Base-by-base conservation (phyloP, 2,329 filamentous ascomycete species). In the Leptographium wingfieldii region DNA sequence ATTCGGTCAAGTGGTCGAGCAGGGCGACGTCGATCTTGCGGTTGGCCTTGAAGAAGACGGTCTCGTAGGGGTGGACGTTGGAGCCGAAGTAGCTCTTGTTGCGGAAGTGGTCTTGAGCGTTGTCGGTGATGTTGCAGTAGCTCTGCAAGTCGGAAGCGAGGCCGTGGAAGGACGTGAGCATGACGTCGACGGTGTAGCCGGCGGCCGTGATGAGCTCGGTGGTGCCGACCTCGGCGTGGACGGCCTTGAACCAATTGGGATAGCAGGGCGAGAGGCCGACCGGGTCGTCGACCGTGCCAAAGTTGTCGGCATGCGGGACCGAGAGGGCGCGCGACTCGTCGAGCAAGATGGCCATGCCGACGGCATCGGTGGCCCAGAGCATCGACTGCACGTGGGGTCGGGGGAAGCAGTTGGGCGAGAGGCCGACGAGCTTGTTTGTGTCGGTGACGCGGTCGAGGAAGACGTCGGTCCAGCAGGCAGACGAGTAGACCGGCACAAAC, bases 61-160 rank as follows among this genome's bases (percentile, higher is more conserved):
- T 70, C 67, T 74, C 72, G 64, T 73, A 74, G 1, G 72, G 71
- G 53, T 74, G 71, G 9, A 72, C 58, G 57, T 67, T 71, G 58
- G 65, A 67, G 40, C 70, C 71, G 59, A 69, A 70, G 63, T 73
- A 72, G 40, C 61, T 63, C 11, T 65, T 61, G 38, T 69, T 59
- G 56, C 60, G 68, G 12, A 70, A 60, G 51, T 55, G 33, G 56
- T 61, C 48, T 22, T 57, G 25, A 19, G 14, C 9, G 68, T 56
- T 22, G 19, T 49, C 25, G 52, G 71, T 70, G 9, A 64, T 27
- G 22, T 69, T 53, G 57, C 71, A 71, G 11, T 65, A 63, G 3
- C 40, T 16, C 16, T n/a, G 25, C 11, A 38, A 19, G 9, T 35
- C 46, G 9, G 51, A 25, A 2, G 43, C 38, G 11, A 58, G 38